Evolutionary conservation across 805 yeast species (phyloP).

Genomic region (Suhomyces emberorum): DNA sequence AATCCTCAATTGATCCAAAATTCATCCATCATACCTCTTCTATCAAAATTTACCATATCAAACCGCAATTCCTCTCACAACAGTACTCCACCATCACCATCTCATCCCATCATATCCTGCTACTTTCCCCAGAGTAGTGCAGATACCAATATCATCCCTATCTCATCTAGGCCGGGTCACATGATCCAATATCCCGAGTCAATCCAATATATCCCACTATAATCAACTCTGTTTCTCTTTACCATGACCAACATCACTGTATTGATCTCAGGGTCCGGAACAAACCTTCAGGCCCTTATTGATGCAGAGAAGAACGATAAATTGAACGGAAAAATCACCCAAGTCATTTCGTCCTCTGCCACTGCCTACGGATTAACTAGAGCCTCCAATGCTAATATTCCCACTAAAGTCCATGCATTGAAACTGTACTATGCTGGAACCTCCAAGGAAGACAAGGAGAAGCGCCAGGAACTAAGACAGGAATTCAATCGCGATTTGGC

Average conservation of each 20-base stretch:
- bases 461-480: slow-evolving; percentile 60
- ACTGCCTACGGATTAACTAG: slow-evolving; percentile 86
- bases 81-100: no score
- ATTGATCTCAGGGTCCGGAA: slow-evolving; percentile 90
- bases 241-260: slow-evolving; percentile 50
- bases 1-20: no score
- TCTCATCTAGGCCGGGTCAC: background rate
- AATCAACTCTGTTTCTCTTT: background rate
- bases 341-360: slow-evolving; percentile 81
- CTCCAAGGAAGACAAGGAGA: slow-evolving; percentile 62
- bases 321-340: slow-evolving; percentile 46
- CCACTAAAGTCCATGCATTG: slow-evolving; percentile 69
- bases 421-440: slow-evolving; percentile 71
- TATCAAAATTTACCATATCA: no score
- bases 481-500: slow-evolving; percentile 79
- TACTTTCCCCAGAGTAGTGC: background rate
- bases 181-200: slow-evolving; percentile 10
- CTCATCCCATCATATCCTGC: no score
- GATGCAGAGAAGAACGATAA: slow-evolving; percentile 55
- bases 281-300: slow-evolving; percentile 92
- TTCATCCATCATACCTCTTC: no score
- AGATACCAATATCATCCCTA: background rate
- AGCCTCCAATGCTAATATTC: slow-evolving; percentile 66
- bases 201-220: slow-evolving; percentile 2
- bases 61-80: no score